Evolutionary conservation across 495 filamentous ascomycete species (phyloP), one percentile per base, ranked within the genome.

Genomic region (Saxispiralis lemnorum): DNA sequence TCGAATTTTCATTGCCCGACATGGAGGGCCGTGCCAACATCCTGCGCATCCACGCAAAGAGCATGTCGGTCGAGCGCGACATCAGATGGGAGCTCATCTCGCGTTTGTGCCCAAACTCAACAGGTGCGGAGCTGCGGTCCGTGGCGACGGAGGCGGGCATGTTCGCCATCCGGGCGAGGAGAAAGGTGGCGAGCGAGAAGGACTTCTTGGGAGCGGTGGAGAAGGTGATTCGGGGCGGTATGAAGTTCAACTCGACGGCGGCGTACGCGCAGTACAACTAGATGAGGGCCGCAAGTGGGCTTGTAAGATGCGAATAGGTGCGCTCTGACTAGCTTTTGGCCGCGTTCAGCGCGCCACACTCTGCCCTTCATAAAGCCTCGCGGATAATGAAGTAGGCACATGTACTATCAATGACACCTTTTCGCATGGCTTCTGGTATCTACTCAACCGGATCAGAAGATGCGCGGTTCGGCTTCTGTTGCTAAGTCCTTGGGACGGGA

Each of bases 181-280:
- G 89, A 59, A 97, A 97, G 83, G 86, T 97, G 10, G 88, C 89
- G 4, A 88, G 87, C 16, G 89, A 97, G 76, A 97, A 97, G 75
- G 89, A 97, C 68, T 97, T 97, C 66, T 70, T 97, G 60, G 80
- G 81, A 15, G 86, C 88, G 13, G 89, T 97, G 46, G 89, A 97
- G 67, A 97, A 97, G 76, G 89, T 97, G 43, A 97, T 97, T 66
- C 95, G 95, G 75, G 86, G 85, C 47, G 94, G 94, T 62, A 67
- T 94, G 60, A 97, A 97, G 72, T 97, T 97, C 71, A 96, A 94
- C 72, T 93, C 84, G 44, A 97, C 89, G 42, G 89, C 92, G 18
- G 86, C 85, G 43, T 97, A 97, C 67, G 92, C 92, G 76, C 89
- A 96, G 63, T 97, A 97, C 72, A 97, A 97, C 64, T 97, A 86